These are phyloP conservation scores for Candida boidinii DNA, from an alignment of 805 yeast species.

Conservation along the genomic window DNA sequence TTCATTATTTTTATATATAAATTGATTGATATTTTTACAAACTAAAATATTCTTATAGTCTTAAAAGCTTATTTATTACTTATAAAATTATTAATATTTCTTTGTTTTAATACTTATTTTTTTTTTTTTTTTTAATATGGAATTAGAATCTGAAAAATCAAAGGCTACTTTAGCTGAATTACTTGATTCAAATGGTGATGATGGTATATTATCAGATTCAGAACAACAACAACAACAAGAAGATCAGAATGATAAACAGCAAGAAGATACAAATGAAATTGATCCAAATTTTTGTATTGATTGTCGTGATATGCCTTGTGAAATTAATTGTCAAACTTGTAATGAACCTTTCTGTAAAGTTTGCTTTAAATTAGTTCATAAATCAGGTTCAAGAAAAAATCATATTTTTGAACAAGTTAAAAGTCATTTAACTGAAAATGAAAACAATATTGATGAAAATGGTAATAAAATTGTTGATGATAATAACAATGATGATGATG, in stretches of 20 bases:
- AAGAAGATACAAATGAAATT: slow-evolving; percentile 15
- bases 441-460: slow-evolving; percentile 9
- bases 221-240: slow-evolving; percentile 1
- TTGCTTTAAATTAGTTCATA: slow-evolving; percentile 60
- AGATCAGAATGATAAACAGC: slow-evolving; percentile 1
- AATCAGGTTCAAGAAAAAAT: slow-evolving; percentile 52
- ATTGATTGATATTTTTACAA: too few species aligned
- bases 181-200: slow-evolving; percentile 15
- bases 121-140: too few species aligned
- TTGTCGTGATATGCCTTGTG: slow-evolving; percentile 66
- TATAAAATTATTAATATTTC: too few species aligned
- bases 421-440: slow-evolving; percentile 9
- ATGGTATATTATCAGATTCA: slow-evolving; percentile 1
- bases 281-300: slow-evolving; percentile 50
- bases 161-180: slow-evolving; percentile 19
- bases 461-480: slow-evolving; percentile 8
- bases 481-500: slow-evolving; percentile 11
- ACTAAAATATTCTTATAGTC: too few species aligned
- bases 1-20: too few species aligned
- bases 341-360: slow-evolving; percentile 62
- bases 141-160: too few species aligned
- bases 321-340: slow-evolving; percentile 53
- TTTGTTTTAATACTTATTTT: too few species aligned
- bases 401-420: slow-evolving; percentile 28
- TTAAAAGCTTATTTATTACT: too few species aligned